Base-by-base conservation (phyloP, 192 early-diverging fungal species). In the Umbelopsis sp. region DNA sequence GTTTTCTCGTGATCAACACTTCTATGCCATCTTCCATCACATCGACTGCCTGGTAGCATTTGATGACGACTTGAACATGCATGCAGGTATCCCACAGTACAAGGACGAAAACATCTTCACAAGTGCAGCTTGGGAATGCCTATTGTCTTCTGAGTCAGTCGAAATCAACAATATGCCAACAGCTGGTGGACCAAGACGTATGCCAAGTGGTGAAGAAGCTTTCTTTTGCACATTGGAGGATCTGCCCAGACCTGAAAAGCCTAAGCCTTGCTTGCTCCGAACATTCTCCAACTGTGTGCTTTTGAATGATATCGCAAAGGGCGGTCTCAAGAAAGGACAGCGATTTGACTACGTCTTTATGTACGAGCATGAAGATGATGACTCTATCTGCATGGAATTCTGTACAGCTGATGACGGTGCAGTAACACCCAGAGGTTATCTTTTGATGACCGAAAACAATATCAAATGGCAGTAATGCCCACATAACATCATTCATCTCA, bases 341-440 rank as follows among this genome's bases (percentile, higher is more conserved):
- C 38, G 24, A 20, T 53, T 75, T 38, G 74, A 68, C 43, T 53
- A 53, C 25, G 74, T 75, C 67, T 75, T 75, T 45, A 67, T 75
- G 36, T 75, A 70, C 47, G 74, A 69, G 38, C 74, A 69, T 47
- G 34, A 59, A 41, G 67, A 69, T 41, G 74, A 75, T 52, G 69
- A 71, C 32, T 68, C 67, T 51, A 45, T 75, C 22, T 75, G 74
- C 45, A 44, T 75, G 25, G 74, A 75, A 59, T 75, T 75, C 26
- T 75, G 74, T 34, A 62, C 56, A 12, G 20, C 24, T 17, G 56
- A 62, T 31, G 56, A 62, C 34, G 56, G 56, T 36, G 56, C 56
- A 36, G 56, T 62, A 29, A 62, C 56, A 17, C 56, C 56, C 0
- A 62, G 56, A 62, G 56, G 56, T 32, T 62, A 62, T 32, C 56